Conservation (phyloP, 192 early-diverging fungal genomes). For the Coemansia sp. region DNA sequence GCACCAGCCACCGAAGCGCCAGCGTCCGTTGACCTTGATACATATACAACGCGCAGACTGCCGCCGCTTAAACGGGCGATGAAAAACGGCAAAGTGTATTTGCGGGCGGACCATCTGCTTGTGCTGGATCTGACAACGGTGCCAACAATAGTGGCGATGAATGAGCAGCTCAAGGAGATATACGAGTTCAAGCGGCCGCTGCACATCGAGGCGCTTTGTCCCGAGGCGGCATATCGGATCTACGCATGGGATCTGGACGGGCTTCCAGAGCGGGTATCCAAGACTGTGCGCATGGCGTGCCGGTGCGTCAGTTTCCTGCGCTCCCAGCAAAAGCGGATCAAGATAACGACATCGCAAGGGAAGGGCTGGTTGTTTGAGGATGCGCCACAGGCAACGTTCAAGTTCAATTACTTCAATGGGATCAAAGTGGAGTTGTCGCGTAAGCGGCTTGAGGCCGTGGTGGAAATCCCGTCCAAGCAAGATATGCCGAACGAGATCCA, state of each 20-base stretch:
- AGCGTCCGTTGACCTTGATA: background rate
- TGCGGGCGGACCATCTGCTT: conserved; percentile 27
- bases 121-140: conserved; percentile 28
- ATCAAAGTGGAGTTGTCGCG: conserved; percentile 53
- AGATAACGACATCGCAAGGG: conserved; percentile 71
- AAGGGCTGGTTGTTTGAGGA: conserved; percentile 70
- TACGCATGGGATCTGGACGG: conserved; percentile 22
- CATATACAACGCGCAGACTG: conserved; percentile 24
- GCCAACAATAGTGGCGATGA: conserved; percentile 15
- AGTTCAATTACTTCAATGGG: conserved; percentile 66
- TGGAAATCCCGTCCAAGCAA: conserved; percentile 52
- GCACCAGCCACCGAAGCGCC: background rate
- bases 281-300: conserved; percentile 52
- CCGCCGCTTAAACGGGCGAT: conserved; percentile 27
- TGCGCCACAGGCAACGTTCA: conserved; percentile 59
- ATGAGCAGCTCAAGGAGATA: conserved; percentile 12
- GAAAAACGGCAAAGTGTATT: conserved; percentile 38
- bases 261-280: conserved; percentile 28
- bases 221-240: conserved; percentile 4
- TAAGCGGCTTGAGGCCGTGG: conserved; percentile 25
- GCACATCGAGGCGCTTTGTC: conserved; percentile 8
- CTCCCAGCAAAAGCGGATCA: conserved; percentile 64
- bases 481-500: conserved; percentile 53
- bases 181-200: conserved; percentile 27
- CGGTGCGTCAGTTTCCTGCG: conserved; percentile 58